These are phyloP conservation scores for Erysiphe neolycopersici DNA, from an alignment of 2,329 filamentous ascomycete genomes.

Conservation along the genomic window DNA sequence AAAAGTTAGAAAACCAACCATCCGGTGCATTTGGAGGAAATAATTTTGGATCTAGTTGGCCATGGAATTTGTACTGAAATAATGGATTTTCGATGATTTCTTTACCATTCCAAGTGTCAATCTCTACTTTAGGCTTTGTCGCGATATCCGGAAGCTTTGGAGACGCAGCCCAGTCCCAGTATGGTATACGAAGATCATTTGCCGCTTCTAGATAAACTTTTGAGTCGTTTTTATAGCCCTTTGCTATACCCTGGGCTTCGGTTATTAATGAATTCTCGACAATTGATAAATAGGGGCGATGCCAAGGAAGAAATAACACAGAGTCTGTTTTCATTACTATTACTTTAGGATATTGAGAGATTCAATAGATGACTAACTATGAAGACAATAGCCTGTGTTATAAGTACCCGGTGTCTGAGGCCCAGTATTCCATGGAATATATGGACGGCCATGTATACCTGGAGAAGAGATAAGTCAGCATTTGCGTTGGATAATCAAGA, in stretches of 20 bases:
- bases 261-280: conserved; percentile 27
- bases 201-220: conserved; percentile 12
- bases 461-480: not conserved
- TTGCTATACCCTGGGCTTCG: conserved; percentile 21
- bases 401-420: conserved; percentile 1
- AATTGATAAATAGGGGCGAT: conserved; percentile 26
- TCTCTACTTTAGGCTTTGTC: conserved; percentile 11
- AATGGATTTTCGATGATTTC: conserved; percentile 22
- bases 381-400: conserved; percentile 11
- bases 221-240: conserved; percentile 4
- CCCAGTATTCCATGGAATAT: conserved; percentile 8
- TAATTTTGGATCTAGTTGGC: conserved; percentile 13
- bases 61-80: conserved; percentile 23
- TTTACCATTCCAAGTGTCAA: conserved; percentile 8
- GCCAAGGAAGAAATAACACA: conserved; percentile 19
- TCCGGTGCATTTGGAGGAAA: conserved; percentile 14
- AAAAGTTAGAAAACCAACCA: conserved; percentile 11
- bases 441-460: conserved; percentile 9
- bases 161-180: conserved; percentile 21
- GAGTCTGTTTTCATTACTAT: conserved; percentile 3
- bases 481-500: not conserved
- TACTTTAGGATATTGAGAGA: not conserved
- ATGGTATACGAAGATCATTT: conserved; percentile 18
- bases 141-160: conserved; percentile 18
- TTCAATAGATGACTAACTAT: conserved; percentile 3